phyloP scores from a whole-genome alignment of 2,329 filamentous ascomycete genomes.

The Nothophaeocryptopus gaeumannii region DNA sequence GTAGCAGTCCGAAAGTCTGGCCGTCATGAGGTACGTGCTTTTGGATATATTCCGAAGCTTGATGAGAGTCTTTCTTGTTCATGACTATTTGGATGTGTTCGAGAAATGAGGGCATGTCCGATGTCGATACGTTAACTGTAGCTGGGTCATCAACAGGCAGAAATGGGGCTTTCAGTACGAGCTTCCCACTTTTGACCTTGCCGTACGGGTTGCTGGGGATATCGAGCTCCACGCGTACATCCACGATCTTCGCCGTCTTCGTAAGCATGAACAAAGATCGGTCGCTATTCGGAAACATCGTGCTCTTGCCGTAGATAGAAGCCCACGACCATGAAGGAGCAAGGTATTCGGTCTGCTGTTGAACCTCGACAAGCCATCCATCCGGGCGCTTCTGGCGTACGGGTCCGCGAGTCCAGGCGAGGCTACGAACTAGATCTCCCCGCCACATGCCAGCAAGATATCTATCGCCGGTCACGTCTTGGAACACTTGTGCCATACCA shows the following conservation, averaged over 20 bases:
- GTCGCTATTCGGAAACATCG: too few species aligned
- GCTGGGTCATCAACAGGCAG: not conserved
- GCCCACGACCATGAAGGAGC: conserved; percentile 16
- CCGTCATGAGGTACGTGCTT: conserved; percentile 3
- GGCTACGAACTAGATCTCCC: not conserved
- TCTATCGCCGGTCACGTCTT: not conserved
- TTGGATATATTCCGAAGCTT: conserved; percentile 3
- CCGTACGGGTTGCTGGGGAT: not conserved
- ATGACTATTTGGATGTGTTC: not conserved
- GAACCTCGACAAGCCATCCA: not conserved
- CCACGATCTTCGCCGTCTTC: not conserved
- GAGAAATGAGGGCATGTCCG: not conserved
- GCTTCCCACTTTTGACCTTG: not conserved
- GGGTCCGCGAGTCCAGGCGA: conserved; percentile 7
- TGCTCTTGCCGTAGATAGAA: conserved; percentile 2
- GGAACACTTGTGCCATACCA: conserved; percentile 10
- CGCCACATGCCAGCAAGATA: conserved; percentile 16
- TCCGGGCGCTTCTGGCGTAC: not conserved
- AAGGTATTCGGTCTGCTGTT: not conserved
- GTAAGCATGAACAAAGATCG: not conserved
- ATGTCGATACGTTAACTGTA: not conserved
- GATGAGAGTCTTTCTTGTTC: not conserved
- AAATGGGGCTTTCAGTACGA: not conserved
- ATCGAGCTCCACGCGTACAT: not conserved
- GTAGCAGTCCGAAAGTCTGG: conserved; percentile 7